A percentile compares a stretch with the other conserved stretches of the same genome.
These are phyloP conservation scores for Colletotrichum sp. DNA, from an alignment of 2,329 filamentous ascomycete genomes.

Conservation along the genomic window DNA sequence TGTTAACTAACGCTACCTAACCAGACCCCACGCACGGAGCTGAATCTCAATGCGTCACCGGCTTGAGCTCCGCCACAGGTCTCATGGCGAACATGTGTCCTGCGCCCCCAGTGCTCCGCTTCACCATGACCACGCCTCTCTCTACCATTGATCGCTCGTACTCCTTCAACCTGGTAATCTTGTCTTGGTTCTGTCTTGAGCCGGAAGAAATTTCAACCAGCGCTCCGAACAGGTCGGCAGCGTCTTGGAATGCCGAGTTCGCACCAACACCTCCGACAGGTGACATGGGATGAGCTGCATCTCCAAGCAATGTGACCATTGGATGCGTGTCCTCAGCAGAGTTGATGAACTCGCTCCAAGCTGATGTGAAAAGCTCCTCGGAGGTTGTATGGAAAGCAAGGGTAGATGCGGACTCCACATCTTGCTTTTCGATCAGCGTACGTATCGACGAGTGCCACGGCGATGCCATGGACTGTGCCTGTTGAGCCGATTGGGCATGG, in stretches of 20 bases:
- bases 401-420: background rate
- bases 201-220: background rate
- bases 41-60: background rate
- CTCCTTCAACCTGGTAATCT: background rate
- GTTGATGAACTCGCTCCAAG: background rate
- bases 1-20: background rate
- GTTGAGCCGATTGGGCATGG: background rate
- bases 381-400: background rate
- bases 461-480: background rate
- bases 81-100: slow-evolving; percentile 10
- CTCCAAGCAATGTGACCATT: slow-evolving; percentile 14
- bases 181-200: background rate
- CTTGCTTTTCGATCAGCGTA: background rate
- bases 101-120: background rate
- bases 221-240: background rate
- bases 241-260: slow-evolving; percentile 13
- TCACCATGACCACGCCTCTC: background rate
- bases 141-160: background rate
- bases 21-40: background rate
- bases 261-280: slow-evolving; percentile 12
- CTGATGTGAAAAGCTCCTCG: background rate
- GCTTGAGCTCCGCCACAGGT: background rate
- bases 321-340: background rate
- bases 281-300: slow-evolving; percentile 19
- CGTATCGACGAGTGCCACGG: background rate